A percentile compares a stretch with the other conserved stretches of the same genome.
Evolutionary conservation across 2,329 filamentous ascomycete genomes (phyloP).

Genomic region (Penicillium sp.): DNA sequence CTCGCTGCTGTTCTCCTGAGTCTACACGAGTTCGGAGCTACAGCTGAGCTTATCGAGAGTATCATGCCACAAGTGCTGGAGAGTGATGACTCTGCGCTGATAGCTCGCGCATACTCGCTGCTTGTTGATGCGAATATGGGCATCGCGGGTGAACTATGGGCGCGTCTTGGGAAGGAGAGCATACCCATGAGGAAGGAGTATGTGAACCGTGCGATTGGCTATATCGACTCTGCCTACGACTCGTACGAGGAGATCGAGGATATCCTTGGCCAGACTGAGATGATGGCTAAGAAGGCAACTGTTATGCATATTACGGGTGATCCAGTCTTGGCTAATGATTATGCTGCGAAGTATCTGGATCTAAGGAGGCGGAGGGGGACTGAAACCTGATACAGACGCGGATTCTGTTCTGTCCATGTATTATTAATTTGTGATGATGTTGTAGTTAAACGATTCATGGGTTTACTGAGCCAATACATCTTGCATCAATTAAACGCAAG

Average conservation of each 20-base stretch:
- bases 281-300: constrained; percentile 78
- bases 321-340: constrained; percentile 62
- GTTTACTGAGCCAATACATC: neutral
- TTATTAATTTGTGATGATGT: neutral
- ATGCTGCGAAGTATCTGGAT: constrained; percentile 64
- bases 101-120: constrained; percentile 66
- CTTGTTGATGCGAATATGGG: constrained; percentile 80
- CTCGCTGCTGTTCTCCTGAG: constrained; percentile 69
- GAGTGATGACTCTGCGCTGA: constrained; percentile 62
- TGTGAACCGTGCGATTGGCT: constrained; percentile 59
- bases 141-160: constrained; percentile 57
- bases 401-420: neutral
- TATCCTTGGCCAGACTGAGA: constrained; percentile 69
- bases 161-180: constrained; percentile 18
- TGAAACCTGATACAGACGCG: constrained; percentile 10
- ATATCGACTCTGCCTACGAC: constrained; percentile 63
- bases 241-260: constrained; percentile 69
- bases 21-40: constrained; percentile 69
- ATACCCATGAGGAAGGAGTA: constrained; percentile 52
- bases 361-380: constrained; percentile 47
- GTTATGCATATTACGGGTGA: constrained; percentile 72
- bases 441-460: neutral
- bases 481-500: neutral
- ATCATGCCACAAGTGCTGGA: constrained; percentile 77
- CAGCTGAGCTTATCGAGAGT: constrained; percentile 63